phyloP scores from a whole-genome alignment of 2,329 filamentous ascomycete genomes.

The Ascochyta rabiei region DNA sequence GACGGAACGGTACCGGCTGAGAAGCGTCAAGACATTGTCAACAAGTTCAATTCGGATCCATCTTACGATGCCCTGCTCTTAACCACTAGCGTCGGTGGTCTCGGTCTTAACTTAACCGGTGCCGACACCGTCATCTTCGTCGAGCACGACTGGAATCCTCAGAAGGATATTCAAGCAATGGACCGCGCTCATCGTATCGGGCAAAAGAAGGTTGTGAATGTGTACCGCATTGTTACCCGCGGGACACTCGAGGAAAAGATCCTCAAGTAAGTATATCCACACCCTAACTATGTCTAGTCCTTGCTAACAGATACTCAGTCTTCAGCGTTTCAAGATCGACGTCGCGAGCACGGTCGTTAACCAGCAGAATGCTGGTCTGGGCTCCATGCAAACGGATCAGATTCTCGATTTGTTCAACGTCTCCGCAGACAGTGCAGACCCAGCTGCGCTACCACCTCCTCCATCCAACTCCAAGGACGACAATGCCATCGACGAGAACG shows the following conservation, averaged over 20 bases:
- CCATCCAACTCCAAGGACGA: slow-evolving; percentile 68
- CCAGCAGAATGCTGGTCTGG: slow-evolving; percentile 94
- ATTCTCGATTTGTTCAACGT: slow-evolving; percentile 96
- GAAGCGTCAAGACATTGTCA: slow-evolving; percentile 95
- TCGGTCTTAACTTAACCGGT: slow-evolving; percentile 93
- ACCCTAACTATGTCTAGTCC: background rate
- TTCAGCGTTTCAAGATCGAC: slow-evolving; percentile 99
- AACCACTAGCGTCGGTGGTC: slow-evolving; percentile 92
- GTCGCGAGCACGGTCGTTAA: slow-evolving; percentile 98
- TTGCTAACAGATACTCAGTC: slow-evolving; percentile 56
- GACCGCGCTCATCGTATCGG: slow-evolving; percentile 97
- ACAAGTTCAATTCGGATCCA: slow-evolving; percentile 97
- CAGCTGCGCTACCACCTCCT: slow-evolving; percentile 60
- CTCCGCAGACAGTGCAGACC: slow-evolving; percentile 54
- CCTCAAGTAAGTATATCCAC: slow-evolving; percentile 64
- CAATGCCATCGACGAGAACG: slow-evolving; percentile 81
- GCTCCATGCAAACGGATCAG: slow-evolving; percentile 97
- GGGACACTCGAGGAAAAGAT: slow-evolving; percentile 99
- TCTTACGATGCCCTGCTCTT: slow-evolving; percentile 93
- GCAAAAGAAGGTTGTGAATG: slow-evolving; percentile 99
- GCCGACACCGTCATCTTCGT: slow-evolving; percentile 99
- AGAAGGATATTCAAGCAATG: slow-evolving; percentile 99
- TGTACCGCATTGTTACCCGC: slow-evolving; percentile 94
- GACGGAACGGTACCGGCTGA: slow-evolving; percentile 92
- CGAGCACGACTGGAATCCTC: slow-evolving; percentile 99